A percentile compares a stretch with the other conserved stretches of the same genome.
phyloP scores from a whole-genome alignment of 257 asterid species.

The Nicotiana tomentosiformis region DNA sequence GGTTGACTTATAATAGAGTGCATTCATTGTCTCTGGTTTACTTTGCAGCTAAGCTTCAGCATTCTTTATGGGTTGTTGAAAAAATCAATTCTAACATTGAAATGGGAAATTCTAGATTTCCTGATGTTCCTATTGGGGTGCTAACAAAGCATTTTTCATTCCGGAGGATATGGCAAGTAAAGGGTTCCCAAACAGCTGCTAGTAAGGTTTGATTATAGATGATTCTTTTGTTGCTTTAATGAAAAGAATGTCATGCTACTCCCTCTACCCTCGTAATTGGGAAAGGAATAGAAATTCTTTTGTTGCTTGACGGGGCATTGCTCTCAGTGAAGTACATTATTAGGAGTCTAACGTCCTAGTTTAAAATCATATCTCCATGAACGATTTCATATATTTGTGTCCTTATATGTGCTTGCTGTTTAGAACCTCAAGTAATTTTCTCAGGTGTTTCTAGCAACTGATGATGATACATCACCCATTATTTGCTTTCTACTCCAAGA shows the following conservation, averaged over 20 bases:
- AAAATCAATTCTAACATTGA: constrained; percentile 43
- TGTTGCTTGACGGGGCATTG: background rate
- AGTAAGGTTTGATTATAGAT: constrained; percentile 57
- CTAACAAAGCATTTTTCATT: constrained; percentile 48
- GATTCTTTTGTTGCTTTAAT: constrained; percentile 18
- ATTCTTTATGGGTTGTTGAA: constrained; percentile 90
- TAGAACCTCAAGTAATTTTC: constrained; percentile 11
- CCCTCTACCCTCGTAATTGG: background rate
- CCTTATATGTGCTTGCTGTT: background rate
- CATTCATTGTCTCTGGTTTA: constrained; percentile 4
- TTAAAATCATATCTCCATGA: background rate
- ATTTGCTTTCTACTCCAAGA: constrained; percentile 87
- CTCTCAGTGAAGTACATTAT: background rate
- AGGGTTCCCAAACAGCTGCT: constrained; percentile 81
- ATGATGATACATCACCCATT: constrained; percentile 61
- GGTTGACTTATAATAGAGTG: background rate
- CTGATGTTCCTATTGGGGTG: constrained; percentile 46
- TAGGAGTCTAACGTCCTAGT: background rate
- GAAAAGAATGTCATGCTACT: background rate
- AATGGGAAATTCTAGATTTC: constrained; percentile 31
- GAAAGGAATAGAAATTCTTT: background rate
- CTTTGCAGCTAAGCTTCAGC: constrained; percentile 78
- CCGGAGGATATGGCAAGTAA: constrained; percentile 97
- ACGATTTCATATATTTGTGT: background rate
- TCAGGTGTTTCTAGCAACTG: constrained; percentile 91